A percentile compares a stretch with the other conserved stretches of the same genome.
Evolutionary conservation across 208 protist genomes (phyloP).

Genomic region (Strigomonas galati): DNA sequence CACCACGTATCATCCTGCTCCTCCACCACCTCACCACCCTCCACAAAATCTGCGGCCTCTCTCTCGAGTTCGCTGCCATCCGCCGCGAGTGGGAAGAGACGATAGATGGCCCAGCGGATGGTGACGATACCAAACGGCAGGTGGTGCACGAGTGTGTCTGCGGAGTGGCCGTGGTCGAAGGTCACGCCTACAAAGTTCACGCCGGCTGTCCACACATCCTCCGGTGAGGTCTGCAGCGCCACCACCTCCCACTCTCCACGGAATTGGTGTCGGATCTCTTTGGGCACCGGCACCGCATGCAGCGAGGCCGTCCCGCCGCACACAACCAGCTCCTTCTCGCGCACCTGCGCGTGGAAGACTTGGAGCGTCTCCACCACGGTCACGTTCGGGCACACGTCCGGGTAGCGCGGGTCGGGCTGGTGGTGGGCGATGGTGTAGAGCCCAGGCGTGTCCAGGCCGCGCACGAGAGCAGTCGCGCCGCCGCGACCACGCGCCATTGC

Average conservation of each 20-base stretch:
- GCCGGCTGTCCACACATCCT: constrained; percentile 46
- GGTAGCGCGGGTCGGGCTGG: constrained; percentile 62
- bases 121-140: constrained; percentile 86
- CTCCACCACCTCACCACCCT: constrained; percentile 3
- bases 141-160: constrained; percentile 56
- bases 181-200: constrained; percentile 59
- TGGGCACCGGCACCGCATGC: constrained; percentile 61
- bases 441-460: constrained; percentile 52
- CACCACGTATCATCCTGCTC: neutral
- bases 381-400: constrained; percentile 55
- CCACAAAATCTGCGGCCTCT: constrained; percentile 2
- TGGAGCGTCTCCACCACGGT: constrained; percentile 55
- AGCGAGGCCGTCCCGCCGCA: constrained; percentile 65
- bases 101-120: constrained; percentile 81
- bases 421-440: constrained; percentile 71
- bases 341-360: constrained; percentile 70
- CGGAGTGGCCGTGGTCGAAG: constrained; percentile 43
- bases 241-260: constrained; percentile 80
- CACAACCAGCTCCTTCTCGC: constrained; percentile 58
- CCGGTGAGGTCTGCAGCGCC: constrained; percentile 54
- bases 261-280: constrained; percentile 60
- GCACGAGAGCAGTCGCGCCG: constrained; percentile 58
- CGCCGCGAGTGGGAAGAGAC: constrained; percentile 7
- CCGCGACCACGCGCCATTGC: constrained; percentile 35
- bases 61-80: constrained; percentile 8